Evolutionary conservation across 2,329 filamentous ascomycete genomes (phyloP).

Genomic region (Clarireedia monteithiana): DNA sequence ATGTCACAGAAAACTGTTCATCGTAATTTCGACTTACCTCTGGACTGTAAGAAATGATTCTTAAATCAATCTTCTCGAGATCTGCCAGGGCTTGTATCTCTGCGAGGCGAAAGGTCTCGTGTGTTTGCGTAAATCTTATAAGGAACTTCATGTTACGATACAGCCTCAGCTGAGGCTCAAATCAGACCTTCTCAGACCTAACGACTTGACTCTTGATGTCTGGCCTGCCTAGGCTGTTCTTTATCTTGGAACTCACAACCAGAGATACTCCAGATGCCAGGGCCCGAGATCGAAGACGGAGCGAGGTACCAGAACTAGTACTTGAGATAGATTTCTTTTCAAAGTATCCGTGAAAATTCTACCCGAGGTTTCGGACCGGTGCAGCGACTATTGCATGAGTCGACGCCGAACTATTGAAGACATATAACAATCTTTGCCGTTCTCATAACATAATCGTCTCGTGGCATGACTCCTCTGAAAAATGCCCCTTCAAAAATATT

Average conservation of each 20-base stretch:
- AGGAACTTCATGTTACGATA: conserved; percentile 61
- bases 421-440: no score
- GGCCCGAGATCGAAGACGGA: no score
- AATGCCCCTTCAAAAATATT: conserved; percentile 4
- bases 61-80: conserved; percentile 57
- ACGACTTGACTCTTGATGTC: neutral
- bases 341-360: no score
- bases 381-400: no score
- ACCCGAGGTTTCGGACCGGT: no score
- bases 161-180: neutral
- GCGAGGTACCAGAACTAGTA: no score
- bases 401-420: no score
- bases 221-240: no score
- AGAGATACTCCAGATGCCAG: no score
- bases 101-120: conserved; percentile 82
- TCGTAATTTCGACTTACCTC: conserved; percentile 47
- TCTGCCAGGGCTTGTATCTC: conserved; percentile 77
- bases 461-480: neutral
- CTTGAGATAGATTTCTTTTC: no score
- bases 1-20: no score
- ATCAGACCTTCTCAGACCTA: neutral
- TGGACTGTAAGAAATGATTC: conserved; percentile 67
- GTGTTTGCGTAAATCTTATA: conserved; percentile 79
- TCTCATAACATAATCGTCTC: neutral
- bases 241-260: no score